Evolutionary conservation across 2,329 filamentous ascomycete species (phyloP).

Genomic region (Colletotrichum navitas): DNA sequence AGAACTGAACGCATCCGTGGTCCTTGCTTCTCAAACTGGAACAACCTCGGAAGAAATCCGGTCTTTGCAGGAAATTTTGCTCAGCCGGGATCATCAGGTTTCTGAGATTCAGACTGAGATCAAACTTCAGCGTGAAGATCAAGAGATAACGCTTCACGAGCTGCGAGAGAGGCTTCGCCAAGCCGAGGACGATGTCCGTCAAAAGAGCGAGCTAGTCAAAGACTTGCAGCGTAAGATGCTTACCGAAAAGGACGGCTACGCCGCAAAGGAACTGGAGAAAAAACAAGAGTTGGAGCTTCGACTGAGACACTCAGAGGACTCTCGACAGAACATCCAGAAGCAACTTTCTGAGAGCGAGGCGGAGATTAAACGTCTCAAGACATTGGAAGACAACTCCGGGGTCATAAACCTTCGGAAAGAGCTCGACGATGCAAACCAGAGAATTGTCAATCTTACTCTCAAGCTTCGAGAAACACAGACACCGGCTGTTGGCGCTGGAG

Average conservation of each 20-base stretch:
- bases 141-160: slow-evolving; percentile 21
- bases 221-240: background rate
- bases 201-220: background rate
- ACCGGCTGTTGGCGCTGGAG: background rate
- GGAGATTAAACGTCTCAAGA: slow-evolving; percentile 7
- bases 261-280: background rate
- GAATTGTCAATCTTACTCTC: slow-evolving; percentile 36
- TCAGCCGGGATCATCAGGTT: background rate
- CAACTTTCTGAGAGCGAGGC: background rate
- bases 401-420: slow-evolving; percentile 15
- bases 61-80: background rate
- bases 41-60: background rate
- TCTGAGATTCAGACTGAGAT: background rate
- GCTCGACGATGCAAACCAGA: slow-evolving; percentile 30
- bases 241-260: background rate
- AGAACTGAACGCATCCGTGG: background rate
- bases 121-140: background rate
- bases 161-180: slow-evolving; percentile 5
- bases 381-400: background rate
- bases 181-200: slow-evolving; percentile 11
- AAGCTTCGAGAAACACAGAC: slow-evolving; percentile 28
- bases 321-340: background rate
- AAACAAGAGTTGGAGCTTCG: background rate
- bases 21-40: background rate
- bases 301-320: background rate